Conservation (phyloP, 805 yeast species). For the Nakazawaea ernobii region DNA sequence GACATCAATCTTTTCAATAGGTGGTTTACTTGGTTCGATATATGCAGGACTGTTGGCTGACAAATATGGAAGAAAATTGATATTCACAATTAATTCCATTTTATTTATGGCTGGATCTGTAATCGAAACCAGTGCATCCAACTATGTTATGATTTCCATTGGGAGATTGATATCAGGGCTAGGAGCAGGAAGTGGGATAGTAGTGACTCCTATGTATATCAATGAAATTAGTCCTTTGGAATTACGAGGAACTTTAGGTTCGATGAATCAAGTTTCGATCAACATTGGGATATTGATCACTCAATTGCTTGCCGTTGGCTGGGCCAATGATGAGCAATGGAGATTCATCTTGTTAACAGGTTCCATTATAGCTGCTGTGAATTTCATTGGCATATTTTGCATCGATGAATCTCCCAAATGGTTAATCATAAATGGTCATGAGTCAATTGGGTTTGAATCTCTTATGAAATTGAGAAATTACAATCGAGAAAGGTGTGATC, state of each 20-base stretch:
- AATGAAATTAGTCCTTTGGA: slow-evolving; percentile 72
- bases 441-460: slow-evolving; percentile 15
- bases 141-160: slow-evolving; percentile 36
- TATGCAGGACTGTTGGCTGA: slow-evolving; percentile 64
- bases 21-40: slow-evolving; percentile 75
- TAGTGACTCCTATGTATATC: slow-evolving; percentile 76
- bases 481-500: slow-evolving; percentile 12
- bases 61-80: slow-evolving; percentile 52
- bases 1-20: slow-evolving; percentile 76
- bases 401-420: slow-evolving; percentile 82
- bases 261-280: slow-evolving; percentile 83
- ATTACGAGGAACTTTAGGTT: slow-evolving; percentile 73
- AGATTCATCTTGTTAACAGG: slow-evolving; percentile 64
- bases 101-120: slow-evolving; percentile 58
- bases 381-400: slow-evolving; percentile 36
- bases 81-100: slow-evolving; percentile 38
- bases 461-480: slow-evolving; percentile 33
- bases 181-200: slow-evolving; percentile 85
- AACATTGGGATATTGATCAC: slow-evolving; percentile 81
- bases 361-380: slow-evolving; percentile 42
- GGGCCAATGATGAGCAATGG: slow-evolving; percentile 70
- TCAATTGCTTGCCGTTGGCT: slow-evolving; percentile 64
- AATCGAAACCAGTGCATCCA: slow-evolving; percentile 46
- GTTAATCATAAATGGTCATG: slow-evolving; percentile 48
- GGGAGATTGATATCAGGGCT: slow-evolving; percentile 81